phyloP scores from a whole-genome alignment of 2,329 filamentous ascomycete species.

The Polychaeton citri region DNA sequence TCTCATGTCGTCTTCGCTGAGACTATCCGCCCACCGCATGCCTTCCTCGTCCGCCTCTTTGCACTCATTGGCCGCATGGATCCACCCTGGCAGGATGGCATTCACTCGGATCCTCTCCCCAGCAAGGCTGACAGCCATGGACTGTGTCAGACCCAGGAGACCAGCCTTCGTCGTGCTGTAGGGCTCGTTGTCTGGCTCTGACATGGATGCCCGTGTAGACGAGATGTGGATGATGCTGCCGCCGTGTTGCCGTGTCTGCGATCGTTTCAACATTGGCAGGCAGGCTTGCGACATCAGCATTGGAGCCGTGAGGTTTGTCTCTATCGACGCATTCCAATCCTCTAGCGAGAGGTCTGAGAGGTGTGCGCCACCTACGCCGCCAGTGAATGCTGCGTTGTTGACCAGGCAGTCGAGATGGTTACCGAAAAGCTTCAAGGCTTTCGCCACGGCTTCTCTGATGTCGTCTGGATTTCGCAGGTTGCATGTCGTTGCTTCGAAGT shows the following conservation, averaged over 20 bases:
- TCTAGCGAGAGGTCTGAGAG: conserved; percentile 23
- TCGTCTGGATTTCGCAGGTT: conserved; percentile 16
- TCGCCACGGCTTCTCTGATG: conserved; percentile 17
- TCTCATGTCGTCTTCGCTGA: conserved; percentile 30
- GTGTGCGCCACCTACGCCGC: conserved; percentile 18
- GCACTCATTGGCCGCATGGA: conserved; percentile 34
- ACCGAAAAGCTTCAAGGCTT: conserved; percentile 22
- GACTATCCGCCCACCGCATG: conserved; percentile 31
- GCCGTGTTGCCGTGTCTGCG: conserved; percentile 5
- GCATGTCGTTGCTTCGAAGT: conserved; percentile 11
- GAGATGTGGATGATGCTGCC: conserved; percentile 33
- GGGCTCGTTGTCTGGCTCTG: conserved; percentile 36
- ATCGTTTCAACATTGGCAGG: conserved; percentile 14
- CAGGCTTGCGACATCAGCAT: conserved; percentile 17
- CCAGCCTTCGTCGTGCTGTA: conserved; percentile 40
- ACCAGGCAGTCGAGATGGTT: conserved; percentile 27
- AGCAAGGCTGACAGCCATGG: conserved; percentile 34
- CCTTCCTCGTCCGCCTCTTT: conserved; percentile 28
- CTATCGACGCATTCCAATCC: conserved; percentile 24
- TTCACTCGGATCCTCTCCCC: conserved; percentile 34
- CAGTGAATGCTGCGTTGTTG: conserved; percentile 30
- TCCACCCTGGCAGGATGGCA: conserved; percentile 39
- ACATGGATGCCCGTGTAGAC: conserved; percentile 36
- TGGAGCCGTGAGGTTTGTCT: conserved; percentile 27
- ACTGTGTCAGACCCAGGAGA: conserved; percentile 36